Conservation (phyloP, 2,329 filamentous ascomycete genomes). For the Colletotrichum ledebouriae region DNA sequence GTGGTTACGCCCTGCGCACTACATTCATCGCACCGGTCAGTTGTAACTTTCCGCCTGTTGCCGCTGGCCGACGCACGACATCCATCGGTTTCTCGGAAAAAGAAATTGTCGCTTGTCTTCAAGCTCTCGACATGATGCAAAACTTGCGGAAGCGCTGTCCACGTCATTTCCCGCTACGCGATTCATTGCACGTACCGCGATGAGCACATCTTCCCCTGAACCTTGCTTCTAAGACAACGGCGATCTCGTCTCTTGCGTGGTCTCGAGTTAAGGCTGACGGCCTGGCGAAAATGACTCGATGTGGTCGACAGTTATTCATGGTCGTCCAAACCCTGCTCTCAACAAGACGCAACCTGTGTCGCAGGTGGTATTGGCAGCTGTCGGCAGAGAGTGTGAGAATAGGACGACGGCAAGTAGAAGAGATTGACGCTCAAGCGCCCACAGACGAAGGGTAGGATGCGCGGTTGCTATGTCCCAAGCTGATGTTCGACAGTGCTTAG, state of each 20-base stretch:
- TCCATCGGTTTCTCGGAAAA: conserved; percentile 1
- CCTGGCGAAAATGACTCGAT: conserved; percentile 24
- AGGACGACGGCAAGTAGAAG: conserved; percentile 21
- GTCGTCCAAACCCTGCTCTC: conserved; percentile 26
- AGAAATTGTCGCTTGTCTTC: conserved; percentile 4
- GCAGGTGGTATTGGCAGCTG: conserved; percentile 27
- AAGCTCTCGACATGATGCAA: conserved; percentile 26
- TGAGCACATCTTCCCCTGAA: not conserved
- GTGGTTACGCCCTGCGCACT: conserved; percentile 18
- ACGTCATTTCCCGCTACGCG: conserved; percentile 17
- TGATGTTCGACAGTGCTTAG: not conserved
- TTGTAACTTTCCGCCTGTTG: conserved; percentile 5
- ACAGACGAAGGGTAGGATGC: conserved; percentile 3
- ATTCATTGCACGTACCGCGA: conserved; percentile 13
- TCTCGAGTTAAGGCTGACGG: conserved; percentile 23
- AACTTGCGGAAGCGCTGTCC: conserved; percentile 25
- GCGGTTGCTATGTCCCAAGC: conserved; percentile 5
- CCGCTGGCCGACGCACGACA: conserved; percentile 18
- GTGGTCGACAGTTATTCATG: not conserved
- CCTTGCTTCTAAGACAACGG: not conserved
- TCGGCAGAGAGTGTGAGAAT: not conserved
- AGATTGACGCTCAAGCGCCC: conserved; percentile 5
- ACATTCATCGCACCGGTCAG: conserved; percentile 3
- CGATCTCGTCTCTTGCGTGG: conserved; percentile 5
- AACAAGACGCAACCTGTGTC: conserved; percentile 25